These are phyloP conservation scores for Tephrocybe sp. DNA, from an alignment of 768 basidiomycete species.

Conservation along the genomic window DNA sequence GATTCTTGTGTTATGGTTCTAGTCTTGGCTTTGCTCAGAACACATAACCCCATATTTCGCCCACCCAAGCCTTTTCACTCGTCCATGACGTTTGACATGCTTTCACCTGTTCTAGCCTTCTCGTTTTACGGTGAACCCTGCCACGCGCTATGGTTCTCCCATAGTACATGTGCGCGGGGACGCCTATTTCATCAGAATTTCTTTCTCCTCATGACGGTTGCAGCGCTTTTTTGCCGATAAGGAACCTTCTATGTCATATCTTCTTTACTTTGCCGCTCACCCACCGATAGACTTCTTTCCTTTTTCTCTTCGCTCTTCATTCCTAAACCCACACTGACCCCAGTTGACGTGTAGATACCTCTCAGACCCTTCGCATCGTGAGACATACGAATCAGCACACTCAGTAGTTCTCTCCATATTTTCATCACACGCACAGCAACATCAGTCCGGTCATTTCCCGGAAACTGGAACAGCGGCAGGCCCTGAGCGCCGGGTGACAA, in stretches of 20 bases:
- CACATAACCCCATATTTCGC: not conserved
- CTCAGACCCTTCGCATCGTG: conserved; percentile 56
- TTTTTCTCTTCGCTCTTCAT: not conserved
- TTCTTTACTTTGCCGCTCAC: not conserved
- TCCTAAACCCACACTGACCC: conserved; percentile 16
- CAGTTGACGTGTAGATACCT: conserved; percentile 49
- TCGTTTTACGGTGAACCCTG: not conserved
- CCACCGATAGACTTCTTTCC: not conserved
- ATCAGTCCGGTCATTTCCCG: conserved; percentile 15
- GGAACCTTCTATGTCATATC: not conserved
- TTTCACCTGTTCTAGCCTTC: not conserved
- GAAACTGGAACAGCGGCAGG: conserved; percentile 4
- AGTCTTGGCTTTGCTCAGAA: not conserved
- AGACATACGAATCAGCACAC: conserved; percentile 86
- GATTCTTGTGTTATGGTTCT: not conserved
- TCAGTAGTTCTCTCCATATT: conserved; percentile 80
- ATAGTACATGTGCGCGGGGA: not conserved
- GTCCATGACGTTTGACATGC: not conserved
- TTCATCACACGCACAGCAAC: conserved; percentile 52
- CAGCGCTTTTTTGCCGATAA: not conserved
- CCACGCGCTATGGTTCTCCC: not conserved
- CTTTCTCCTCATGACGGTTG: not conserved
- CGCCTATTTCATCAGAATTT: not conserved
- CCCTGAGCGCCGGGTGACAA: conserved; percentile 1
- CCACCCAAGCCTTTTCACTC: not conserved